Evolutionary conservation across 2,329 filamentous ascomycete genomes (phyloP).

Genomic region (Aureobasidium sp.): DNA sequence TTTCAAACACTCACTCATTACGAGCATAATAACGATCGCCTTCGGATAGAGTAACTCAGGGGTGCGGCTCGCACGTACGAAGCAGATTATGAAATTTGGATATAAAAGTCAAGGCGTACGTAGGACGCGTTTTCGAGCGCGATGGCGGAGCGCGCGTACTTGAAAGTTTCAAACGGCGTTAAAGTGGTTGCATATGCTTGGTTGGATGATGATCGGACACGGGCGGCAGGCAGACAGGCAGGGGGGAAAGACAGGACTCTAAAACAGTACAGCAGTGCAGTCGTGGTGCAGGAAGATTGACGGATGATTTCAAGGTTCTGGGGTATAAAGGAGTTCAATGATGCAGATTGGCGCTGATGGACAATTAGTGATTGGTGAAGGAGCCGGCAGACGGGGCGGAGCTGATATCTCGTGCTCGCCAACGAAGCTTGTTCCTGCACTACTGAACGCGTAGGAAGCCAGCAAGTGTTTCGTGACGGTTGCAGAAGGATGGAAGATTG

Average conservation of each 20-base stretch:
- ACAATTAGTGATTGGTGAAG: neutral
- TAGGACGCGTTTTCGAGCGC: constrained; percentile 6
- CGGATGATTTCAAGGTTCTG: constrained; percentile 7
- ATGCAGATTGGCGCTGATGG: constrained; percentile 9
- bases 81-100: constrained; percentile 6
- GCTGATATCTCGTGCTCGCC: constrained; percentile 12
- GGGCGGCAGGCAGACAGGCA: neutral
- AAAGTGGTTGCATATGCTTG: constrained; percentile 14
- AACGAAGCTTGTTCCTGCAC: constrained; percentile 13
- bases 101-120: neutral
- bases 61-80: neutral
- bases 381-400: constrained; percentile 7
- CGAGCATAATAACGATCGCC: constrained; percentile 1
- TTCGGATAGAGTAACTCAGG: neutral
- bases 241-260: neutral
- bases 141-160: constrained; percentile 1
- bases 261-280: constrained; percentile 2
- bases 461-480: constrained; percentile 5
- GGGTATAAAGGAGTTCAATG: constrained; percentile 10
- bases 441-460: constrained; percentile 4
- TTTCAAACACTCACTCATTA: neutral
- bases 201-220: neutral
- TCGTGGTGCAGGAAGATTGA: constrained; percentile 3
- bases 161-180: constrained; percentile 6
- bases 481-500: constrained; percentile 9